Conservation (phyloP, 306 rosid genomes). For the Chamaecrista fasciculata region DNA sequence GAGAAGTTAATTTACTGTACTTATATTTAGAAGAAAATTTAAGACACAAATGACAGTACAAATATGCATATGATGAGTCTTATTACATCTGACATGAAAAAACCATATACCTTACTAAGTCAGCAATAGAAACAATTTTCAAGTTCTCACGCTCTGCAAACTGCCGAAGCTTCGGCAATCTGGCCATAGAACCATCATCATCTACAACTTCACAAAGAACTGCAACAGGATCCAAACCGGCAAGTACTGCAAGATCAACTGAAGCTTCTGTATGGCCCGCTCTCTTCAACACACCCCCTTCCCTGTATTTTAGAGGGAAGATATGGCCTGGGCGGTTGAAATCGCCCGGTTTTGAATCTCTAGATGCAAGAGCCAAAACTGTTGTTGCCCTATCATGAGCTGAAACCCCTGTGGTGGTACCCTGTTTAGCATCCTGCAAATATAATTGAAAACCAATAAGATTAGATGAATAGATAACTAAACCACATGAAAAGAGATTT, state of each 20-base stretch:
- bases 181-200: constrained; percentile 99
- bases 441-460: constrained; percentile 7
- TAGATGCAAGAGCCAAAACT: constrained; percentile 84
- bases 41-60: neutral
- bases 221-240: constrained; percentile 80
- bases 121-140: constrained; percentile 90
- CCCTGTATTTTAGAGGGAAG: constrained; percentile 82
- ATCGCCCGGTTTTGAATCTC: constrained; percentile 77
- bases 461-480: neutral
- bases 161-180: constrained; percentile 81
- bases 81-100: neutral
- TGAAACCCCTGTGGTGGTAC: constrained; percentile 94
- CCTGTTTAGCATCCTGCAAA: constrained; percentile 72
- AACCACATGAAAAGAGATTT: constrained; percentile 1
- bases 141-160: constrained; percentile 71
- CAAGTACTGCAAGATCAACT: constrained; percentile 81
- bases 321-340: constrained; percentile 98
- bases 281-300: constrained; percentile 94
- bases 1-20: neutral
- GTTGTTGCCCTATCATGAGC: constrained; percentile 91
- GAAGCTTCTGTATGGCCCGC: constrained; percentile 99
- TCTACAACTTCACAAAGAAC: constrained; percentile 92
- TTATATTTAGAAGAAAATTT: constrained; percentile 6
- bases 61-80: neutral
- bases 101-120: constrained; percentile 67